These are phyloP conservation scores for Lentinula raphanica DNA, from an alignment of 768 basidiomycete species.

Conservation along the genomic window DNA sequence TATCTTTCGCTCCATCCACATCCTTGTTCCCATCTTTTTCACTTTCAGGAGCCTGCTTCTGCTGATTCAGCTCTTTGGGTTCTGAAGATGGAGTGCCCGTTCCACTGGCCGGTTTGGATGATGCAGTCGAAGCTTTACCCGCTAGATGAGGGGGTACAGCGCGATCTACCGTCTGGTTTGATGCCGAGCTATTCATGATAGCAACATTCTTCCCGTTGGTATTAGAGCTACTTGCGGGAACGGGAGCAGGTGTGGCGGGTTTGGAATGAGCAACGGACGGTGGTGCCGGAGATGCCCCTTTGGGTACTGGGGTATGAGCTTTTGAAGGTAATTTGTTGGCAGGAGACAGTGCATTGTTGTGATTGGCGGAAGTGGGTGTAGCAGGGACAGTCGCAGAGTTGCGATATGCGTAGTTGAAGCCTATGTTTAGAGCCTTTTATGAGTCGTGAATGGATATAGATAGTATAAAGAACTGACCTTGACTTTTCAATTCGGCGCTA, in stretches of 20 bases:
- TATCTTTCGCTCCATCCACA: not conserved
- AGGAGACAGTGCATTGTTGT: constrained; percentile 21
- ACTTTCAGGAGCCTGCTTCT: constrained; percentile 24
- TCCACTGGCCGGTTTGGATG: constrained; percentile 3
- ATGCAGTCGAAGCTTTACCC: constrained; percentile 11
- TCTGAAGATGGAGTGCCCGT: constrained; percentile 1
- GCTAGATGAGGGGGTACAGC: constrained; percentile 24
- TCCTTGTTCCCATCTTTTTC: constrained; percentile 8
- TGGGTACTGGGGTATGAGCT: constrained; percentile 29
- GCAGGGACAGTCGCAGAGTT: constrained; percentile 55
- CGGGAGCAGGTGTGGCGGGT: constrained; percentile 10
- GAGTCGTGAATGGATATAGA: not conserved
- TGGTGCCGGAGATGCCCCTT: constrained; percentile 25
- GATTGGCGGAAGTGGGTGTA: constrained; percentile 30
- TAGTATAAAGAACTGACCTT: constrained; percentile 50
- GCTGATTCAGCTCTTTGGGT: constrained; percentile 16
- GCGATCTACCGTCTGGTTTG: constrained; percentile 28
- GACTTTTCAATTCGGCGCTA: constrained; percentile 86
- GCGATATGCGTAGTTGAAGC: constrained; percentile 95
- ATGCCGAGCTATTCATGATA: constrained; percentile 18
- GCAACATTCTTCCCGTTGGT: constrained; percentile 9
- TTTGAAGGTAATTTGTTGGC: constrained; percentile 9
- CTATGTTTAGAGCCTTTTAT: constrained; percentile 35
- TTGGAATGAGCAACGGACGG: constrained; percentile 1
- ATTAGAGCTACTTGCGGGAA: constrained; percentile 10